Evolutionary conservation across 2,329 filamentous ascomycete species (phyloP).

Genomic region (Fusarium clavum): DNA sequence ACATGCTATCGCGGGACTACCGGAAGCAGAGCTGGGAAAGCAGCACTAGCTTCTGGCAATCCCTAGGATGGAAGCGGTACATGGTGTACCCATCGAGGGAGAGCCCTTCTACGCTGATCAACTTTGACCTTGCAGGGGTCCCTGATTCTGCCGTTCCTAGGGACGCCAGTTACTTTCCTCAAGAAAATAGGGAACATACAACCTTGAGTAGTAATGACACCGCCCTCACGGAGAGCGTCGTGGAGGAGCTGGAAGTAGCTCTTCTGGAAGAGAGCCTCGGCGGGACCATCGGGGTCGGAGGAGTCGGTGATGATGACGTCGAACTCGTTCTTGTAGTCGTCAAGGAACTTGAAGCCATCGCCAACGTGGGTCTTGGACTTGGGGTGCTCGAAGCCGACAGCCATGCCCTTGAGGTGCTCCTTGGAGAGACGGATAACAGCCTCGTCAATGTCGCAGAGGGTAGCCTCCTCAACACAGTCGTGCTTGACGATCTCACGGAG

Average conservation of each 20-base stretch:
- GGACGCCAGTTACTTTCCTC: conserved; percentile 54
- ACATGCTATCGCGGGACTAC: conserved; percentile 53
- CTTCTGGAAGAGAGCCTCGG: conserved; percentile 97
- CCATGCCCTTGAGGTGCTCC: conserved; percentile 96
- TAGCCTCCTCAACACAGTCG: conserved; percentile 93
- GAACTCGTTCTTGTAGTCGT: conserved; percentile 96
- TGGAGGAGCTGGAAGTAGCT: conserved; percentile 96
- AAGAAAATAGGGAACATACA: conserved; percentile 85
- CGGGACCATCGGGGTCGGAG: conserved; percentile 95
- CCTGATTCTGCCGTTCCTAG: conserved; percentile 50
- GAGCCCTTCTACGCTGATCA: conserved; percentile 30
- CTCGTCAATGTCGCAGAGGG: conserved; percentile 98
- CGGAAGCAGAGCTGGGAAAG: conserved; percentile 53
- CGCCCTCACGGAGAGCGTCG: conserved; percentile 90
- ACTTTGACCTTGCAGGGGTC: conserved; percentile 37
- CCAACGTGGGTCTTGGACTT: conserved; percentile 93
- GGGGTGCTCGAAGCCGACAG: conserved; percentile 91
- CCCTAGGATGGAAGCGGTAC: conserved; percentile 49
- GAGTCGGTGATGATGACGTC: conserved; percentile 99
- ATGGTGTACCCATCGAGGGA: conserved; percentile 44
- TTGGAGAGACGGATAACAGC: conserved; percentile 98
- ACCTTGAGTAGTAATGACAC: conserved; percentile 99
- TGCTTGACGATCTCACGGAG: conserved; percentile 99
- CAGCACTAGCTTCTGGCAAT: conserved; percentile 55
- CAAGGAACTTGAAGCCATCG: conserved; percentile 98